Percentiles rank a stretch among this genome's conserved stretches.
Evolutionary conservation across 306 rosid genomes (phyloP).

Genomic region (Quercus aquifolioides): DNA sequence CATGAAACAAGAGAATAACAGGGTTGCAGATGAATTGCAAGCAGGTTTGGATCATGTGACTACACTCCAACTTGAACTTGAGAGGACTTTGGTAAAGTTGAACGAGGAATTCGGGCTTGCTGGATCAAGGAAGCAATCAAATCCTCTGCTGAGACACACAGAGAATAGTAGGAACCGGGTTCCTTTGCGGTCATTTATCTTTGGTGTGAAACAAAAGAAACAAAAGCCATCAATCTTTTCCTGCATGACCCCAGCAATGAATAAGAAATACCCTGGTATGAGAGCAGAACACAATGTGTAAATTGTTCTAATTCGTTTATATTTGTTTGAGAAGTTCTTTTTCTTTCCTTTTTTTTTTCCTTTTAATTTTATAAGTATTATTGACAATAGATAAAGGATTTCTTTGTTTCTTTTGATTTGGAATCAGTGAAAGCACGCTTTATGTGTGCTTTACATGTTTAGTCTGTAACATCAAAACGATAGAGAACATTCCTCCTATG

Average conservation of each 20-base stretch:
- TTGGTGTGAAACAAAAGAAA: conserved; percentile 70
- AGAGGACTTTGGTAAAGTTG: conserved; percentile 54
- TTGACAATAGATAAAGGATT: neutral
- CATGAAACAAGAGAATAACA: conserved; percentile 96
- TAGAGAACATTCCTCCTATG: neutral
- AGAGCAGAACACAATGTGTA: conserved; percentile 35
- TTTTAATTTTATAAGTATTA: neutral
- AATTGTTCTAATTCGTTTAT: conserved; percentile 9
- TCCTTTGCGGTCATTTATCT: conserved; percentile 86
- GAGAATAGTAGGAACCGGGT: conserved; percentile 42
- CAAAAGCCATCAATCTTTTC: conserved; percentile 76
- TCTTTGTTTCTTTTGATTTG: neutral
- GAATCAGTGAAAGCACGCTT: neutral
- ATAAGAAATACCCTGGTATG: conserved; percentile 45
- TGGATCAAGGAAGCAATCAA: conserved; percentile 46
- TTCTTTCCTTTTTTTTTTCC: neutral
- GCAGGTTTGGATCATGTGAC: conserved; percentile 64
- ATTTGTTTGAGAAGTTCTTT: conserved; percentile 10
- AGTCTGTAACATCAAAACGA: neutral
- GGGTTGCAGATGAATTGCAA: conserved; percentile 81
- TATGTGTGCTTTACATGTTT: neutral
- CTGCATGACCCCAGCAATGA: conserved; percentile 64
- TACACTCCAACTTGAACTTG: conserved; percentile 60
- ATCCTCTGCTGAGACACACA: conserved; percentile 39
- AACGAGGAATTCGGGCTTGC: conserved; percentile 59